phyloP scores from a whole-genome alignment of 2,329 filamentous ascomycete species.

The Ilyonectria robusta region DNA sequence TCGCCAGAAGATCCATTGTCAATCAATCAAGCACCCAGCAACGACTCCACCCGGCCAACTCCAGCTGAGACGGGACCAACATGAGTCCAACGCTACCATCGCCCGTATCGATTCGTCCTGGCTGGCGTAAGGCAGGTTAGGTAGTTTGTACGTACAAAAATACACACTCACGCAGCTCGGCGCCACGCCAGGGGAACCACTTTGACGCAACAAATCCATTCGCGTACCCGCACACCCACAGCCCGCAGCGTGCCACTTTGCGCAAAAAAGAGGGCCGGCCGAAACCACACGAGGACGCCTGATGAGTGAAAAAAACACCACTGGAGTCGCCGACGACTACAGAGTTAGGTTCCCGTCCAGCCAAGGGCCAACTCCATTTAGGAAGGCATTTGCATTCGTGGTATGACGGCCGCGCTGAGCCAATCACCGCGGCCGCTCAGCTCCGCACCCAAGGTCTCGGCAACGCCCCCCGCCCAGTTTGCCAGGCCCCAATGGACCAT shows the following conservation, averaged over 20 bases:
- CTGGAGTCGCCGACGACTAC: not conserved
- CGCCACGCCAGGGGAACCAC: slow-evolving; percentile 13
- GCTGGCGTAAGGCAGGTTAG: too few species aligned
- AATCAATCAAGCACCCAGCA: not conserved
- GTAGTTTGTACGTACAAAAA: slow-evolving; percentile 1
- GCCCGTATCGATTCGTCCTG: not conserved
- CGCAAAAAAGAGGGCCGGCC: not conserved
- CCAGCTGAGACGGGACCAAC: slow-evolving; percentile 26
- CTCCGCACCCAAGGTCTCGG: slow-evolving; percentile 42
- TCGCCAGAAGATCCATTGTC: not conserved
- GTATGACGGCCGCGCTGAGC: slow-evolving; percentile 35
- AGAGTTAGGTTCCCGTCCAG: not conserved
- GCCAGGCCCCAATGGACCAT: slow-evolving; percentile 2
- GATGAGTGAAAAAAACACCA: not conserved
- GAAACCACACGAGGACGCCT: not conserved
- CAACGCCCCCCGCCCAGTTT: slow-evolving; percentile 27
- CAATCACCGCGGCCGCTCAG: slow-evolving; percentile 35
- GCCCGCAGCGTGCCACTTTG: not conserved
- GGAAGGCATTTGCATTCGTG: slow-evolving; percentile 39
- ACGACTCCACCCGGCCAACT: slow-evolving; percentile 3
- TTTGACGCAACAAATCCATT: slow-evolving; percentile 4
- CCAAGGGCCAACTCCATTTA: slow-evolving; percentile 16
- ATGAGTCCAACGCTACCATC: slow-evolving; percentile 6
- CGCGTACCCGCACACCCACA: not conserved
- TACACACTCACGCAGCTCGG: not conserved